A percentile compares a stretch with the other conserved stretches of the same genome.
Conservation (phyloP, 768 basidiomycete genomes). For the Podaxis sp. region DNA sequence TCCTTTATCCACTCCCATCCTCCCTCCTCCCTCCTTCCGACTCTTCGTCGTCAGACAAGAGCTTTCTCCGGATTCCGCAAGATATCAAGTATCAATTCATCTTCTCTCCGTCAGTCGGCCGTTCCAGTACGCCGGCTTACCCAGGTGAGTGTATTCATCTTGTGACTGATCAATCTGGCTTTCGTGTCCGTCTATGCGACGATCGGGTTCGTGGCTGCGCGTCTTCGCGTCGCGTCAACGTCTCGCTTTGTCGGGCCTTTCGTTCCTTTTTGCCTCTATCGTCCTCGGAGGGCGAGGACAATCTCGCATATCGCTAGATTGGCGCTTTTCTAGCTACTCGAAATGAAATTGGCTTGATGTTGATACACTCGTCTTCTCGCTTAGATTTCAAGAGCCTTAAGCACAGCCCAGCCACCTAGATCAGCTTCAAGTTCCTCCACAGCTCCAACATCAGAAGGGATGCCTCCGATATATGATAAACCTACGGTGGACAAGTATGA, state of each 20-base stretch:
- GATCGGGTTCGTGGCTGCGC: neutral
- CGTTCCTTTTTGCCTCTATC: neutral
- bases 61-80: neutral
- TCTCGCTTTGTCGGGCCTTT: neutral
- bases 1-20: constrained; percentile 17
- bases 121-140: constrained; percentile 18
- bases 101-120: constrained; percentile 5
- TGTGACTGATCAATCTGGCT: neutral
- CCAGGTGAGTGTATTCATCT: constrained; percentile 20
- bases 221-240: neutral
- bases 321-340: neutral
- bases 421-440: constrained; percentile 13
- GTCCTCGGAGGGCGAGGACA: constrained; percentile 10
- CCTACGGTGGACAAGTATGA: constrained; percentile 73
- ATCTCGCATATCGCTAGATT: neutral
- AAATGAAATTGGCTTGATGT: neutral
- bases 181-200: neutral
- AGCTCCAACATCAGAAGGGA: constrained; percentile 39
- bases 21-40: constrained; percentile 11
- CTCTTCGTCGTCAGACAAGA: constrained; percentile 11
- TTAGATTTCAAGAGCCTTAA: constrained; percentile 20
- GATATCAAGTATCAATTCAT: constrained; percentile 12
- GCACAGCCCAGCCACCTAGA: neutral
- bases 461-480: constrained; percentile 69
- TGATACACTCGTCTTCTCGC: neutral